Evolutionary conservation across 352 stramenopile species (phyloP), one percentile per base, ranked within the genome.

Genomic region (Globisporangium ultimum): DNA sequence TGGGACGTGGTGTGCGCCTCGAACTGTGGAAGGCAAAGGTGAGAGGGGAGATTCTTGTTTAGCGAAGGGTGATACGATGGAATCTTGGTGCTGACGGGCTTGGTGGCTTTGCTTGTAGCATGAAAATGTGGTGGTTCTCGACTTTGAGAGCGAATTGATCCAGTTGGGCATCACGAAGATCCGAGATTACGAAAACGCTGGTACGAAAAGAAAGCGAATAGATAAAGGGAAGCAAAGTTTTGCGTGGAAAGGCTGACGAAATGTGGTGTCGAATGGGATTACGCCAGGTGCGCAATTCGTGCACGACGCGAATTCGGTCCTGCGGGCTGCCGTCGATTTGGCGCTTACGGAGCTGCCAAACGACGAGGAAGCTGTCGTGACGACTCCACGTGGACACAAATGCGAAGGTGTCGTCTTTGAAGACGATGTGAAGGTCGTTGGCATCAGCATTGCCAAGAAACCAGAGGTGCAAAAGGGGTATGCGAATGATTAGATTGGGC

Each of bases 21-120:
- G 85, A 95, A 66, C 71, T 88, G 50, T 95, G 85, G 85, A 95
- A 95, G 68, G 85, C 85, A 32, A 87, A 93, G 72, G 85, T 91
- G 20, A 20, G 48, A 36, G 52, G 38, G 32, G 28, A 36, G 28
- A 36, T 36, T 36, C 24, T 2, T 28, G 24, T 28, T 21, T 0
- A 28, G 9, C 13, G 28, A 48, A 34, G 15, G 7, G 12, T 18
- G n/a, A 51, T 17, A 40, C 11, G 22, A 60, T 20, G 13, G 4
- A 11, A 20, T 17, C 14, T 18, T 12, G 24, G 34, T 48, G 28
- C 48, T 60, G 40, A 53, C 18, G 13, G 24, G 41, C 13, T 47
- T 28, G 28, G n/a, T 15, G 46, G 12, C 36, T 22, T 40, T 55
- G 24, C 13, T 9, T 38, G 18, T 60, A 94, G 85, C 85, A 95